These are phyloP conservation scores for Strobilomyces confusus DNA, from an alignment of 768 basidiomycete species.

Conservation along the genomic window DNA sequence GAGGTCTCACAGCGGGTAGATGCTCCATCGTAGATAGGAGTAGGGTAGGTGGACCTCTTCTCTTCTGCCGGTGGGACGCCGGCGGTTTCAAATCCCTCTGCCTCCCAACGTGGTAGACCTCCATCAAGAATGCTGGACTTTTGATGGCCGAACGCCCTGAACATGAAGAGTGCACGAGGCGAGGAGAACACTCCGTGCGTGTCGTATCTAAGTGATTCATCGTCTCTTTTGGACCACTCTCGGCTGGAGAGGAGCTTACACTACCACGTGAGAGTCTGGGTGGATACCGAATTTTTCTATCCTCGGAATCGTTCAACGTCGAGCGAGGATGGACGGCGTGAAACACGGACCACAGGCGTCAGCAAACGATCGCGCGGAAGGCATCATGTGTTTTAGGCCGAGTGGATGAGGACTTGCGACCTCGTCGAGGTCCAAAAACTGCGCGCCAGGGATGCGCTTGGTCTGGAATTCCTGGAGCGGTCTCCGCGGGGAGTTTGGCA, in stretches of 20 bases:
- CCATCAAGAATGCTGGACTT: slow-evolving; percentile 89
- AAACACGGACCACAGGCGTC: slow-evolving; percentile 67
- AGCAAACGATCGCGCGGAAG: slow-evolving; percentile 63
- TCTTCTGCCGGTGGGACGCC: slow-evolving; percentile 23
- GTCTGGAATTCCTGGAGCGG: slow-evolving; percentile 63
- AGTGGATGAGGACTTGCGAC: slow-evolving; percentile 71
- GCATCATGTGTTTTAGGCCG: slow-evolving; percentile 94
- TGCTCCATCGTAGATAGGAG: slow-evolving; percentile 48
- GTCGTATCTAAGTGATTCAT: slow-evolving; percentile 66
- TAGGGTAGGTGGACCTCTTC: slow-evolving; percentile 41
- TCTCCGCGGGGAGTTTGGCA: slow-evolving; percentile 81
- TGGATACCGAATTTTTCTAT: slow-evolving; percentile 69
- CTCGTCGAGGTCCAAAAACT: slow-evolving; percentile 76
- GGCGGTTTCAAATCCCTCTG: slow-evolving; percentile 58
- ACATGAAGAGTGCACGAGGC: slow-evolving; percentile 92
- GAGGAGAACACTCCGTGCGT: slow-evolving; percentile 87
- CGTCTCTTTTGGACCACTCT: slow-evolving; percentile 2
- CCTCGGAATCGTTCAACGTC: slow-evolving; percentile 21
- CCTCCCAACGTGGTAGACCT: slow-evolving; percentile 82
- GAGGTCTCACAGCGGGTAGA: slow-evolving; percentile 42
- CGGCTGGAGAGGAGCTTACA: slow-evolving; percentile 44
- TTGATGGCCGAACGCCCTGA: slow-evolving; percentile 85
- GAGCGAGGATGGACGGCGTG: slow-evolving; percentile 3
- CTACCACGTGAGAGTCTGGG: slow-evolving; percentile 72
- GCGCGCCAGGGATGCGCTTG: slow-evolving; percentile 67